Base-by-base conservation (phyloP, 768 basidiomycete species). In the Rubroboletus pulcherrimus region DNA sequence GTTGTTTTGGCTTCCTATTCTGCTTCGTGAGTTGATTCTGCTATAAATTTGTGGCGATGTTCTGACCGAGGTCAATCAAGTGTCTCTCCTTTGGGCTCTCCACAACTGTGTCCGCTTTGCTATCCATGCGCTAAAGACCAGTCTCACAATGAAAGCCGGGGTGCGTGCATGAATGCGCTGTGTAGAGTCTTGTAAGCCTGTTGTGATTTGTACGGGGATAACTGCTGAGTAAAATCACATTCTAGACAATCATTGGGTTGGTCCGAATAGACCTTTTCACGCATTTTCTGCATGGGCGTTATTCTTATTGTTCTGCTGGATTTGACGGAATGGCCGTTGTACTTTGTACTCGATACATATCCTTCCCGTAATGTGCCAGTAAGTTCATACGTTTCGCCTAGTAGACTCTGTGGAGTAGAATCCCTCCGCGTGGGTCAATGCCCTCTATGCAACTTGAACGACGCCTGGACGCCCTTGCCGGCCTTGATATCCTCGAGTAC, bases 1-100 rank as follows among this genome's bases (percentile, higher is more conserved):
- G 35, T 66, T 87, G 40, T 93, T 93, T 76, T 93, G 91, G 91
- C 77, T 93, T 62, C 91, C 91, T 17, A 89, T 93, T 64, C 76
- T 93, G 9, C 70, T 92, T 56, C 71, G 90, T 93, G 63, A 75
- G 89, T 83, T 10, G 33, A n/a, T 31, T 51, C 19, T 43, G 17
- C 9, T 42, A 6, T 45, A 12, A 15, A 43, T 50, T 34, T 11
- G 44, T 21, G 53, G 14, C 3, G 31, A 52, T 26, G 21, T 41
- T 31, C 54, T 69, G 39, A 64, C 35, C 8, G 40, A 24, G 34
- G 35, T 52, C 19, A 35, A 51, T 34, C 26, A 50, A 85, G 84
- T 86, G 59, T 85, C 85, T 51, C 71, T 84, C 49, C 64, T 86
- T 51, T 86, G 83, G 83, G 81, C 81, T 55, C 73, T 82, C 56